Base-by-base conservation (phyloP, 164 flowering plant genomes). In the Malania oleifera region DNA sequence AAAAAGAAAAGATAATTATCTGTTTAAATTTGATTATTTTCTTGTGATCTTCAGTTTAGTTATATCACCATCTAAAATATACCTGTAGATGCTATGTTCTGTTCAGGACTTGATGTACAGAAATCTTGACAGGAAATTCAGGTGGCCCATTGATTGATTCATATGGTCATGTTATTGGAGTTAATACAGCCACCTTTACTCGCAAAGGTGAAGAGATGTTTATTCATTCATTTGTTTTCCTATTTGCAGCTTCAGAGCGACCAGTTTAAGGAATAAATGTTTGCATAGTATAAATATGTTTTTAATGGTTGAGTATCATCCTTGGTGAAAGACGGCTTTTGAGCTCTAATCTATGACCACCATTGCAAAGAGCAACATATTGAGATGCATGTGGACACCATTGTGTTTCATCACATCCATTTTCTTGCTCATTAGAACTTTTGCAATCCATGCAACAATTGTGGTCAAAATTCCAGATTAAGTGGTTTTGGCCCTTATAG, bases 121-220 rank as follows among this genome's bases (percentile, higher is more conserved):
- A 34, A 43, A 51, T 63, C 6, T 56, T 17, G 56, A 55, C 85
- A 91, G 96, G 98, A 54, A 92, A 92, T 60, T 92, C 96, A 13
- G 98, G 98, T 18, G 96, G 98, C 23, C 98, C 98, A 1, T 56
- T 89, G 67, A 73, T 89, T 35, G 81, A 92, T 64, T 92, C 98
- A 9, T 58, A 79, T 59, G 98, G 98, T 19, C 93, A 83, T 69
- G 85, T 92, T 14, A 87, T 89, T 44, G 98, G 98, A 61, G 96
- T 92, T 22, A 89, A 89, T 66, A 92, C 98, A 7, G 82, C 96
- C 24, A 87, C 96, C 52, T 92, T 87, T 73, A 92, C 98, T 61
- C 89, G 91, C 43, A 87, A 78, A 87, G 98, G 98, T 91, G 61
- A 61, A 35, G 1, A 47, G 39, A 44, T 17, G 15, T 43, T 43